Conservation (phyloP, 2,329 filamentous ascomycete genomes). For the Beauveria medogensis region DNA sequence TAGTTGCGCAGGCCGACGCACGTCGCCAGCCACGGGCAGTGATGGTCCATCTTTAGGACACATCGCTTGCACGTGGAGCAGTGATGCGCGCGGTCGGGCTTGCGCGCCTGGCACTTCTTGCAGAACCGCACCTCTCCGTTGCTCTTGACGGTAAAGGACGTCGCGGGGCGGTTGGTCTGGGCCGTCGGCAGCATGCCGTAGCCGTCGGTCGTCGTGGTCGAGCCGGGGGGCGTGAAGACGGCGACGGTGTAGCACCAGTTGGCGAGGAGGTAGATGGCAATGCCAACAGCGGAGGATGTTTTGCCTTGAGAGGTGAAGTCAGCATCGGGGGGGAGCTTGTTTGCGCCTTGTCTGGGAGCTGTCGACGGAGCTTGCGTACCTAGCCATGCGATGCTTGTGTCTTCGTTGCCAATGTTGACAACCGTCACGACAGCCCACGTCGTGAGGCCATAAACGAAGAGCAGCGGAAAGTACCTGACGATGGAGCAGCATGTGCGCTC, state of each 20-base stretch:
- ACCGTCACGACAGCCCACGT: constrained; percentile 91
- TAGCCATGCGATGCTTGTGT: constrained; percentile 46
- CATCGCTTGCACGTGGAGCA: constrained; percentile 92
- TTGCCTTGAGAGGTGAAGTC: constrained; percentile 32
- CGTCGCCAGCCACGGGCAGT: constrained; percentile 95
- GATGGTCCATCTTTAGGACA: constrained; percentile 98
- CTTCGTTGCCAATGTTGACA: constrained; percentile 58
- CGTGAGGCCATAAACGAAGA: constrained; percentile 83
- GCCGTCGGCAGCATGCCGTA: constrained; percentile 69
- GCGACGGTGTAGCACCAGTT: constrained; percentile 88
- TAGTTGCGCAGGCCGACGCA: constrained; percentile 93
- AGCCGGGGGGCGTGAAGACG: constrained; percentile 85
- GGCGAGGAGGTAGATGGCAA: constrained; percentile 67
- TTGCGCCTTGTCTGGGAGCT: background rate
- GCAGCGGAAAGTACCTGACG: constrained; percentile 76
- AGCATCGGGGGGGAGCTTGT: background rate
- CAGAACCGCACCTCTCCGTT: constrained; percentile 83
- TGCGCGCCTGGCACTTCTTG: constrained; percentile 93
- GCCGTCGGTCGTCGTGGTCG: constrained; percentile 54
- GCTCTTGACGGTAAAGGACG: constrained; percentile 85
- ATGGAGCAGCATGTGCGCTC: constrained; percentile 79
- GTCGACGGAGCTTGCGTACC: constrained; percentile 35
- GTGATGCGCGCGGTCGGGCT: constrained; percentile 93
- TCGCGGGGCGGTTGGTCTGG: constrained; percentile 46
- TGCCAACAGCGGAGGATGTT: constrained; percentile 52